Conservation (phyloP, 371 early-diverging fungal species). For the Apophysomyces ossiformis region DNA sequence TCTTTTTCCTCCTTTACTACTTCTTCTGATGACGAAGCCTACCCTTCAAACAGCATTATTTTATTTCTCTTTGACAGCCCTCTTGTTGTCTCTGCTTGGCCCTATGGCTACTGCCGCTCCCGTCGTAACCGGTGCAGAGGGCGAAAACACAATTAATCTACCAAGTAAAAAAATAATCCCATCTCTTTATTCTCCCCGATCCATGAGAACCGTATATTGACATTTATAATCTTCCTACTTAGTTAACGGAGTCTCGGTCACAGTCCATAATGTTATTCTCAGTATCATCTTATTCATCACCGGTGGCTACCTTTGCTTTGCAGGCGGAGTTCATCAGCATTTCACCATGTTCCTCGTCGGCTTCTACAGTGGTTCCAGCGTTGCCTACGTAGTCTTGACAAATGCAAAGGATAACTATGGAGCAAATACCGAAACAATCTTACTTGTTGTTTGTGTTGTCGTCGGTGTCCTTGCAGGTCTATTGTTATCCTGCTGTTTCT, state of each 20-base stretch:
- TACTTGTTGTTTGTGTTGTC: conserved; percentile 56
- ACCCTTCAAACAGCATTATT: conserved; percentile 9
- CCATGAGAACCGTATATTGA: too few species aligned
- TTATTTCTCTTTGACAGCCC: background rate
- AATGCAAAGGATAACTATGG: conserved; percentile 57
- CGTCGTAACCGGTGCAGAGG: conserved; percentile 4
- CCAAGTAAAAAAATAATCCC: background rate
- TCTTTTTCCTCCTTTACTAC: background rate
- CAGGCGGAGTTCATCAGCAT: conserved; percentile 57
- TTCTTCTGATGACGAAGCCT: conserved; percentile 2
- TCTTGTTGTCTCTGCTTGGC: background rate
- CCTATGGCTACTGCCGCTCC: conserved; percentile 1
- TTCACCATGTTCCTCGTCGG: conserved; percentile 68
- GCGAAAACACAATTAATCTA: conserved; percentile 6
- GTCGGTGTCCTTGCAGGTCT: conserved; percentile 59
- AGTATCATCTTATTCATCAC: conserved; percentile 58
- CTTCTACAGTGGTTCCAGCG: conserved; percentile 55
- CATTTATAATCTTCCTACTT: background rate
- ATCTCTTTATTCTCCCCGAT: too few species aligned
- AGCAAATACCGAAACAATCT: conserved; percentile 49
- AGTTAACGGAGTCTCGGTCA: conserved; percentile 45
- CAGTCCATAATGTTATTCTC: conserved; percentile 55
- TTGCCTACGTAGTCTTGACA: conserved; percentile 57
- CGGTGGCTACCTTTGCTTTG: conserved; percentile 50
- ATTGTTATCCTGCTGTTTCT: conserved; percentile 61